Percentiles rank a stretch among this genome's conserved stretches.
Conservation (phyloP, 495 filamentous ascomycete genomes). For the Cenococcum geophilum region DNA sequence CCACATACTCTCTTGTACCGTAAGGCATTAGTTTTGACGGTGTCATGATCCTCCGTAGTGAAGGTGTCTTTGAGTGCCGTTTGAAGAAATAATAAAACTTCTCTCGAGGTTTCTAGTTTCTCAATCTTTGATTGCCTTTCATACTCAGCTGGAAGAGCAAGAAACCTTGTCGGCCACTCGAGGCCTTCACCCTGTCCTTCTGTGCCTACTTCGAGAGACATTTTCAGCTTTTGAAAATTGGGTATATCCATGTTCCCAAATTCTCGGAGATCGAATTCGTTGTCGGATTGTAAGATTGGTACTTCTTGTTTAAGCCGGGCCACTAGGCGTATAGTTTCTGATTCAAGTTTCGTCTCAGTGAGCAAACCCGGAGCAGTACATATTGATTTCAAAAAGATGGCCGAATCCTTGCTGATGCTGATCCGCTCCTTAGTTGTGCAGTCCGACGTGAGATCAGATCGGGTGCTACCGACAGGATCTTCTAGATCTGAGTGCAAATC, state of each 20-base stretch:
- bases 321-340: background rate
- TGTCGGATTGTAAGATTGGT: conserved; percentile 32
- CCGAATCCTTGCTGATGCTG: conserved; percentile 17
- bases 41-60: conserved; percentile 9
- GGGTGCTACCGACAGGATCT: conserved; percentile 8
- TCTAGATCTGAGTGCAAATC: conserved; percentile 18
- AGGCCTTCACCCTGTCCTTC: conserved; percentile 48
- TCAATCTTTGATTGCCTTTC: conserved; percentile 36
- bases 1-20: conserved; percentile 14
- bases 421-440: conserved; percentile 26
- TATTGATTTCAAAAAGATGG: conserved; percentile 17
- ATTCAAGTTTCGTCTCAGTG: background rate
- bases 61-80: conserved; percentile 31
- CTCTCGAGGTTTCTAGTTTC: conserved; percentile 43
- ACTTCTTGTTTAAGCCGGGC: conserved; percentile 26
- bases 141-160: conserved; percentile 28
- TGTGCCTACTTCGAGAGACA: conserved; percentile 44
- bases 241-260: conserved; percentile 24
- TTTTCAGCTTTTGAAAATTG: conserved; percentile 8
- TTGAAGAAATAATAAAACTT: conserved; percentile 40
- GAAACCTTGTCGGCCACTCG: conserved; percentile 40
- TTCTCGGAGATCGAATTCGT: conserved; percentile 32
- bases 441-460: conserved; percentile 6
- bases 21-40: conserved; percentile 14
- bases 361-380: background rate